A percentile compares a stretch with the other conserved stretches of the same genome.
Conservation (phyloP, 108 stramenopile genomes). For the Asterionellopsis glacialis region DNA sequence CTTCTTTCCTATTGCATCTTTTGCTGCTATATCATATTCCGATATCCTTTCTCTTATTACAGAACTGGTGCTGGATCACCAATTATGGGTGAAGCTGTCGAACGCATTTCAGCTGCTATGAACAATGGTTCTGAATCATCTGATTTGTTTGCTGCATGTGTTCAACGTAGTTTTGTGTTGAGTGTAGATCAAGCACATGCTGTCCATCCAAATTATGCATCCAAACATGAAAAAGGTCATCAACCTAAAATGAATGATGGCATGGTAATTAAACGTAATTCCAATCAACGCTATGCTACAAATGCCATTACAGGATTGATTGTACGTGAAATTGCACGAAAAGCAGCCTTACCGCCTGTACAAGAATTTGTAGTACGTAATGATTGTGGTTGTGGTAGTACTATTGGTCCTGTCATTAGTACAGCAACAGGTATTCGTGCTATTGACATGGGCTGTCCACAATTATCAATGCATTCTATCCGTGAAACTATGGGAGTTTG, state of each 20-base stretch:
- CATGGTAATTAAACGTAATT: constrained; percentile 97
- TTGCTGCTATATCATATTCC: neutral
- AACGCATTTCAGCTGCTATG: constrained; percentile 60
- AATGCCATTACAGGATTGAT: constrained; percentile 83
- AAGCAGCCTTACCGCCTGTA: constrained; percentile 56
- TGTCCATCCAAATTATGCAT: constrained; percentile 94
- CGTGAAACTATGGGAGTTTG: constrained; percentile 87
- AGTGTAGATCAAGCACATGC: constrained; percentile 96
- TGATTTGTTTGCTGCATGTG: constrained; percentile 27
- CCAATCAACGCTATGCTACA: constrained; percentile 96
- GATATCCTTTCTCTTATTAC: neutral
- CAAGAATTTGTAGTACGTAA: constrained; percentile 94
- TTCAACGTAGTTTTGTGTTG: constrained; percentile 57
- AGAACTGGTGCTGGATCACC: constrained; percentile 83
- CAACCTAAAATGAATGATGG: constrained; percentile 92
- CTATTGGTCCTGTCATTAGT: constrained; percentile 94
- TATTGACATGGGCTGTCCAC: constrained; percentile 95
- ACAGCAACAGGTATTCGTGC: constrained; percentile 87
- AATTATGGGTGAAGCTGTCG: constrained; percentile 74
- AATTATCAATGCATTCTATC: constrained; percentile 94
- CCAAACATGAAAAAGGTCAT: constrained; percentile 92
- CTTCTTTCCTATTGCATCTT: neutral
- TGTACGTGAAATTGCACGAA: constrained; percentile 79
- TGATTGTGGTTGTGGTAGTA: constrained; percentile 94
- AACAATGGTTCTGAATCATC: constrained; percentile 18